Conservation (phyloP, 768 basidiomycete genomes). For the Suillus cothurnatus region DNA sequence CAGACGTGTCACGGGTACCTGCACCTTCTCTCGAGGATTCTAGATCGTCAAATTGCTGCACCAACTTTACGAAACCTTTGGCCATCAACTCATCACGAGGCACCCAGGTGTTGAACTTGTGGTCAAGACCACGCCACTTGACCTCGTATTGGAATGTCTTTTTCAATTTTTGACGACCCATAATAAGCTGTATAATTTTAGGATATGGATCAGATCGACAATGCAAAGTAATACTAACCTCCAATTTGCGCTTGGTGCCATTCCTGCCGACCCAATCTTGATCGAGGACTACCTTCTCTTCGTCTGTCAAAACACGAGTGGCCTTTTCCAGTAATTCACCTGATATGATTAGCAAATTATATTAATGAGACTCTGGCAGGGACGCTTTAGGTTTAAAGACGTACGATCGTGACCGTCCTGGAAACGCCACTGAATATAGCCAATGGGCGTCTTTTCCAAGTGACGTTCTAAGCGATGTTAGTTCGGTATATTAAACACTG, state of each 20-base stretch:
- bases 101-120: slow-evolving; percentile 90
- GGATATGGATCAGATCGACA: slow-evolving; percentile 14
- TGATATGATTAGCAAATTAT: slow-evolving; percentile 31
- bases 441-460: slow-evolving; percentile 94
- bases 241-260: slow-evolving; percentile 87
- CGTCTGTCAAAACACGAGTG: slow-evolving; percentile 86
- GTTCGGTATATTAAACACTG: slow-evolving; percentile 22
- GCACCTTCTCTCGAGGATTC: slow-evolving; percentile 96
- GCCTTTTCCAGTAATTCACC: slow-evolving; percentile 90
- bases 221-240: slow-evolving; percentile 49
- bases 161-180: slow-evolving; percentile 97
- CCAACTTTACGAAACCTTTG: slow-evolving; percentile 87
- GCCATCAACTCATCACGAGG: slow-evolving; percentile 82
- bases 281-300: slow-evolving; percentile 78
- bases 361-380: slow-evolving; percentile 13
- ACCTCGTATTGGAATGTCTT: slow-evolving; percentile 94
- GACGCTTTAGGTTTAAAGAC: slow-evolving; percentile 31
- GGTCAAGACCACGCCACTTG: slow-evolving; percentile 83
- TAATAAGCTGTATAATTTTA: slow-evolving; percentile 55
- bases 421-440: slow-evolving; percentile 99
- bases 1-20: slow-evolving; percentile 83
- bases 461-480: slow-evolving; percentile 64
- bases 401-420: slow-evolving; percentile 96
- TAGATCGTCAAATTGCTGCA: slow-evolving; percentile 95
- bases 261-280: slow-evolving; percentile 90